Conservation (phyloP, 176 grass and related monocot genomes). For the Carex parvula region DNA sequence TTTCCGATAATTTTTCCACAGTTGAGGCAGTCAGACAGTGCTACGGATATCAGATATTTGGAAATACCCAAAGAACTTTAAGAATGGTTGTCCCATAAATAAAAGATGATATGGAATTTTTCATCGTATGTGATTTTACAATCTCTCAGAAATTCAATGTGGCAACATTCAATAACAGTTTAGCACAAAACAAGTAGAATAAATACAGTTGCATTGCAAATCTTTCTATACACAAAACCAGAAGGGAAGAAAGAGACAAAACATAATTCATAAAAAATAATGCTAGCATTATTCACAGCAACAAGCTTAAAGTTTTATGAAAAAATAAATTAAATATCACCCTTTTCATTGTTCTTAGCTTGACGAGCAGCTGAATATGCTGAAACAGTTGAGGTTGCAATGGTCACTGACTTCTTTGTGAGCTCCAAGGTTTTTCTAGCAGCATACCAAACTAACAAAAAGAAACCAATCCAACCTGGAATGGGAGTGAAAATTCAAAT, state of each 20-base stretch:
- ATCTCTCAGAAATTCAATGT: neutral
- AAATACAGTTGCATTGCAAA: neutral
- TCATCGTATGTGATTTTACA: neutral
- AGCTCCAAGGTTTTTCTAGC: constrained; percentile 68
- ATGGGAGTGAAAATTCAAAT: neutral
- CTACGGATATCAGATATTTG: neutral
- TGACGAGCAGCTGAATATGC: constrained; percentile 51
- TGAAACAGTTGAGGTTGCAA: constrained; percentile 59
- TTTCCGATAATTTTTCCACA: neutral
- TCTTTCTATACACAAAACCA: neutral
- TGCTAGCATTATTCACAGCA: neutral
- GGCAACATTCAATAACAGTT: neutral
- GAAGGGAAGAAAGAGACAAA: neutral
- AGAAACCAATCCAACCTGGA: constrained; percentile 89
- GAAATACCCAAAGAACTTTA: neutral
- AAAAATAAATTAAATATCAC: neutral
- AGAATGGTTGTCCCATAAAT: neutral
- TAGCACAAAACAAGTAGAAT: neutral
- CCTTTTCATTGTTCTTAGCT: constrained; percentile 10
- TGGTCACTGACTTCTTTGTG: constrained; percentile 46
- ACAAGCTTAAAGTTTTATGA: neutral
- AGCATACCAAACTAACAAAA: constrained; percentile 59
- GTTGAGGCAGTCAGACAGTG: neutral
- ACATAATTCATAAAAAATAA: neutral
- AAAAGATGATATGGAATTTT: neutral